Percentiles rank a stretch among this genome's conserved stretches.
Conservation (phyloP, 2,329 filamentous ascomycete species). For the Nemania sp. region DNA sequence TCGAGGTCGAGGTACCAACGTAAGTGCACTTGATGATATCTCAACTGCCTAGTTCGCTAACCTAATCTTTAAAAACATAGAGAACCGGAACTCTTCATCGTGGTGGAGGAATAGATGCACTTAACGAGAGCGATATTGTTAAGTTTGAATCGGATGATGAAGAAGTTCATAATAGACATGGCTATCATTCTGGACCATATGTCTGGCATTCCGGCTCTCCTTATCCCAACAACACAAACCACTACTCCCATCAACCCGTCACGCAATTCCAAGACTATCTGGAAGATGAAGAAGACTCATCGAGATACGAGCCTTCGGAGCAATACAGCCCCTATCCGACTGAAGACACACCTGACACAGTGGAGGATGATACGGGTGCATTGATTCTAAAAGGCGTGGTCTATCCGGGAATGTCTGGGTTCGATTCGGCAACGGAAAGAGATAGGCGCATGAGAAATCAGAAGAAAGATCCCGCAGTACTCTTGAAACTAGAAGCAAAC, state of each 20-base stretch:
- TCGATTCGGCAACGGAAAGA: conserved; percentile 80
- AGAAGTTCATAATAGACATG: conserved; percentile 28
- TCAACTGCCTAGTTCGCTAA: conserved; percentile 8
- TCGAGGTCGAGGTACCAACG: conserved; percentile 38
- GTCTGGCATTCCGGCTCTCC: conserved; percentile 28
- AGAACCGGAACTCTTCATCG: conserved; percentile 1
- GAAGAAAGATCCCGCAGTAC: conserved; percentile 78
- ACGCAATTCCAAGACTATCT: conserved; percentile 36
- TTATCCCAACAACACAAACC: conserved; percentile 14
- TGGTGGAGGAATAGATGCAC: conserved; percentile 2
- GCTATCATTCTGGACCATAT: conserved; percentile 23
- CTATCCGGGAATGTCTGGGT: conserved; percentile 84
- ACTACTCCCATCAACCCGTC: conserved; percentile 10
- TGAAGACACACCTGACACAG: conserved; percentile 48
- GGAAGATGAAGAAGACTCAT: conserved; percentile 41
- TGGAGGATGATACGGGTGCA: conserved; percentile 44
- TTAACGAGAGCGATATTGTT: conserved; percentile 34
- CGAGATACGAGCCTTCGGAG: conserved; percentile 50
- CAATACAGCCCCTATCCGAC: conserved; percentile 46
- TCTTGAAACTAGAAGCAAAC: conserved; percentile 72
- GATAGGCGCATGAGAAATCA: conserved; percentile 82
- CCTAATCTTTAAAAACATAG: conserved; percentile 12
- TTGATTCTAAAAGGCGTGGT: conserved; percentile 73
- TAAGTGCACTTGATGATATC: conserved; percentile 34
- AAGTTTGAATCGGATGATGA: conserved; percentile 43